Base-by-base conservation (phyloP, 768 basidiomycete genomes). In the Tephrocybe rancida region DNA sequence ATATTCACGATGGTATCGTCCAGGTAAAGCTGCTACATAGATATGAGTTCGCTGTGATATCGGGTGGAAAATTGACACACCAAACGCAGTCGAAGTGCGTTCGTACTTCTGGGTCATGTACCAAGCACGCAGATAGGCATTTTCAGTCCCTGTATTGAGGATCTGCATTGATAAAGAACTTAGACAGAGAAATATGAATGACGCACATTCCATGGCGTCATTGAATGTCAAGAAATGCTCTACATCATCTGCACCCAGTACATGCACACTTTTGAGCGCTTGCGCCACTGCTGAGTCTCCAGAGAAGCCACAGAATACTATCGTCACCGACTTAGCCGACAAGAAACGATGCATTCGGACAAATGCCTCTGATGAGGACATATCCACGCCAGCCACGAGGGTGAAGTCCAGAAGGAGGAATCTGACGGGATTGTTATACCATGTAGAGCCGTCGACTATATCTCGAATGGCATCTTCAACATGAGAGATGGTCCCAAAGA, bases 351-450 rank as follows among this genome's bases (percentile, higher is more conserved):
- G 94, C 7, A 98, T 80, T 9, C 96, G 83, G 34, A 98, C 90
- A 59, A 98, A 93, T 0, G 95, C 96, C 64, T 98, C 96, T 1
- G 95, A 92, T 3, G 95, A 85, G 0, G 92, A 95, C 81, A 97
- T 88, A 69, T 99, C 96, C 24, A 98, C 87, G 0, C 95, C 95
- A 9, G 83, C 83, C 1, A 94, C 95, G 27, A 92, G 83, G 27
- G 88, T 74, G 27, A 98, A 81, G 62, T 98, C 95, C 41, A 98
- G 76, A 7, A 98, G 82, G 27, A 98, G 82, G 74, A 97, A 99
- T 3, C 90, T 86, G 21, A 98, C 83, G 3, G 94, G 93, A 44
- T 84, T 84, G 13, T 74, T 73, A 30, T 81, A 73, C 85, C 93
- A 95, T 6, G 80, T 73, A 0, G 86, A 84, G 7, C 80, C 80